Conservation (phyloP, 1,284 basidiomycete genomes). For the Thecaphora thlaspeos region DNA sequence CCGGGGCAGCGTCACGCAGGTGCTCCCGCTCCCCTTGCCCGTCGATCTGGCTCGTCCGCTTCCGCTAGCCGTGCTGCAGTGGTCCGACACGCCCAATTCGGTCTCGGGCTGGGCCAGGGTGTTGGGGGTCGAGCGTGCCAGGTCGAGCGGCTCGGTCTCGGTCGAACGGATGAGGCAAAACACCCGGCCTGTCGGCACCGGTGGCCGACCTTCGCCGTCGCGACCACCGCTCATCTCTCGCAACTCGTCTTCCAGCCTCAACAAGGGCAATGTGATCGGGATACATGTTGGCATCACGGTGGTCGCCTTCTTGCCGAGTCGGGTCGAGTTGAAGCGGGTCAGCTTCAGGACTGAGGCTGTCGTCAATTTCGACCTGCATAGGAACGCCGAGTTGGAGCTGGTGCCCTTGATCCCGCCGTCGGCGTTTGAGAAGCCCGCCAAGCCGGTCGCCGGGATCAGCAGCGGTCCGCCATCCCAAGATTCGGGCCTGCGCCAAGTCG, state of each 20-base stretch:
- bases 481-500: too few species aligned
- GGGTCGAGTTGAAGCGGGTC: slow-evolving; percentile 23
- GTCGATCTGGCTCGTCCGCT: slow-evolving; percentile 13
- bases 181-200: too few species aligned
- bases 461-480: too few species aligned
- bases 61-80: slow-evolving; percentile 34
- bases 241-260: not conserved
- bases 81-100: slow-evolving; percentile 34
- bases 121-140: slow-evolving; percentile 29
- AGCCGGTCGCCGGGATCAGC: too few species aligned
- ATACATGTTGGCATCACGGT: slow-evolving; percentile 27
- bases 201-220: not conserved
- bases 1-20: slow-evolving; percentile 25
- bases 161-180: slow-evolving; percentile 8
- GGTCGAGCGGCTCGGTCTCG: slow-evolving; percentile 9
- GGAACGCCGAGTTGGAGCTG: slow-evolving; percentile 21
- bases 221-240: too few species aligned
- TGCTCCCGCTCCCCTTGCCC: slow-evolving; percentile 25
- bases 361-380: slow-evolving; percentile 16
- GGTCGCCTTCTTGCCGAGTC: slow-evolving; percentile 24
- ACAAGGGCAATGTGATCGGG: slow-evolving; percentile 8
- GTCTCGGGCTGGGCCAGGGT: slow-evolving; percentile 36
- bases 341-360: slow-evolving; percentile 12
- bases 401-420: slow-evolving; percentile 1
- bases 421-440: not conserved